These are phyloP conservation scores for Brassica balearica DNA, from an alignment of 441 rosid species.

Conservation along the genomic window DNA sequence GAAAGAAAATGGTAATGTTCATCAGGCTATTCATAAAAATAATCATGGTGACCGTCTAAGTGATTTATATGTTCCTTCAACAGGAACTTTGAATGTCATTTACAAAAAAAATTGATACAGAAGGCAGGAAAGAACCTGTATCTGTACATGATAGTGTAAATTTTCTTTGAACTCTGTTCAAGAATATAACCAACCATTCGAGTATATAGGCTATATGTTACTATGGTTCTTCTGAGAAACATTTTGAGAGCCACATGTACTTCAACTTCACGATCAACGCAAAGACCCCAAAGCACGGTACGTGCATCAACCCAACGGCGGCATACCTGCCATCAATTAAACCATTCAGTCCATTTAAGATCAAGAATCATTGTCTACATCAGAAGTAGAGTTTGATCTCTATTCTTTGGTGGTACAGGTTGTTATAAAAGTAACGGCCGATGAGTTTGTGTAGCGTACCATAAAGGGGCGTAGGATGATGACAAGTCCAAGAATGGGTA, in stretches of 20 bases:
- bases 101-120: slow-evolving; percentile 18
- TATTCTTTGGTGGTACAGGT: neutral
- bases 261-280: slow-evolving; percentile 69
- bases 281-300: slow-evolving; percentile 73
- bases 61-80: slow-evolving; percentile 24
- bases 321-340: slow-evolving; percentile 57
- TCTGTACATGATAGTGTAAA: neutral
- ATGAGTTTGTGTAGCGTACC: slow-evolving; percentile 56
- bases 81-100: slow-evolving; percentile 28
- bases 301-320: slow-evolving; percentile 70
- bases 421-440: neutral
- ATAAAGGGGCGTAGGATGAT: slow-evolving; percentile 71
- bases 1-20: slow-evolving; percentile 70
- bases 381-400: slow-evolving; percentile 14
- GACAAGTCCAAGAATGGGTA: slow-evolving; percentile 90
- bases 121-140: slow-evolving; percentile 11
- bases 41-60: neutral
- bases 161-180: slow-evolving; percentile 11
- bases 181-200: neutral
- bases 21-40: slow-evolving; percentile 15
- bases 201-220: slow-evolving; percentile 15
- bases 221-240: slow-evolving; percentile 24
- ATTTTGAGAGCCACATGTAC: slow-evolving; percentile 59
- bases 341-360: slow-evolving; percentile 20
- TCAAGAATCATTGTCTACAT: slow-evolving; percentile 10